Percentiles rank a stretch among this genome's conserved stretches.
Conservation (phyloP, 305 asterid genomes). For the Rubia occidens region DNA sequence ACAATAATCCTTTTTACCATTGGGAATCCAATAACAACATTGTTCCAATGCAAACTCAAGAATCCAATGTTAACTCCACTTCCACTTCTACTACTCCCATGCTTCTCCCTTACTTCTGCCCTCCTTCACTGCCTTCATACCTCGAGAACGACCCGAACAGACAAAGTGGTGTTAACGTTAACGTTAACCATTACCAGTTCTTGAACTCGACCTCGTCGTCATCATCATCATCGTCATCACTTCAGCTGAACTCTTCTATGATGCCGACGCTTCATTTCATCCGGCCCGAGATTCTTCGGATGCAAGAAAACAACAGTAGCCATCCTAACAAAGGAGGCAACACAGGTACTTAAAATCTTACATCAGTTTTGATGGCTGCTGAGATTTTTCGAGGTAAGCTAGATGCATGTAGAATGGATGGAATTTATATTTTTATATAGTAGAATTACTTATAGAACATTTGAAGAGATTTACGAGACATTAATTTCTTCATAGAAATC, state of each 20-base stretch:
- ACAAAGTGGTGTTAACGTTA: conserved; percentile 15
- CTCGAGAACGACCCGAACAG: conserved; percentile 25
- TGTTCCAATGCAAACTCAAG: conserved; percentile 33
- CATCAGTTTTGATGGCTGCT: not conserved
- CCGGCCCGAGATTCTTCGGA: conserved; percentile 21
- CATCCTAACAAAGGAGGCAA: conserved; percentile 21
- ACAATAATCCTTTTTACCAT: conserved; percentile 30
- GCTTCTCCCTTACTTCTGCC: conserved; percentile 25
- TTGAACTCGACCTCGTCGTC: conserved; percentile 22
- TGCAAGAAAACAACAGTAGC: conserved; percentile 18
- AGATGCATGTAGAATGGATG: not conserved
- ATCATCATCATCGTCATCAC: conserved; percentile 21
- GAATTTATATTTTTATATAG: not conserved
- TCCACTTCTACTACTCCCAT: conserved; percentile 26
- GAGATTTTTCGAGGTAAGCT: not conserved
- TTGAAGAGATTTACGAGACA: not conserved
- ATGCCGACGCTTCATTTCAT: conserved; percentile 45
- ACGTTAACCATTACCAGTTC: conserved; percentile 31
- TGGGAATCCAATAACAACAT: conserved; percentile 39
- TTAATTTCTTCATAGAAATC: not conserved
- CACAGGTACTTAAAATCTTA: conserved; percentile 17
- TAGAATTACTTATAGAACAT: not conserved
- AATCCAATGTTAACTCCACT: conserved; percentile 10
- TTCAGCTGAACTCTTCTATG: conserved; percentile 18
- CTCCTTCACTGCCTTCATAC: conserved; percentile 28